Evolutionary conservation across 768 basidiomycete species (phyloP), one percentile per base, ranked within the genome.

Genomic region (Leucosporidium creatinivorum): DNA sequence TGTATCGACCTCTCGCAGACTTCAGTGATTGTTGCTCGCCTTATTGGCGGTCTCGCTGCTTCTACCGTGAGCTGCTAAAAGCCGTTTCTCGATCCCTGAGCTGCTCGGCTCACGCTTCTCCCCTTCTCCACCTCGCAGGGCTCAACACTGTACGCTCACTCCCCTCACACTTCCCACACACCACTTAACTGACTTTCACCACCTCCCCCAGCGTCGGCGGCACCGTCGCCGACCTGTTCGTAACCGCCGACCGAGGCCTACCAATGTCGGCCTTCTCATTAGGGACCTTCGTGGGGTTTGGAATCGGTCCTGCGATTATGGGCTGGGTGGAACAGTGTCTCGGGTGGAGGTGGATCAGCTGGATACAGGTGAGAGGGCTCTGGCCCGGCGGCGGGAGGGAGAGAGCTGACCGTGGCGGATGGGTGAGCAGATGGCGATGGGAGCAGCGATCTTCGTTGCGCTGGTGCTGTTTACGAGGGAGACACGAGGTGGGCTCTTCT

Each of bases 271-370:
- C 89, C 4, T 92, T 89, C 76, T 80, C 87, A 0, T 70, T 85
- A 4, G 79, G 80, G 1, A 86, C 85, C 0, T 73, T 90, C 21
- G 82, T 81, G 2, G 85, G 85, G 0, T 84, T 83, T 0, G 87
- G 85, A 2, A 49, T 89, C 1, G 89, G 86, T 4, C 85, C 89
- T 0, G 75, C 87, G 0, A 75, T 82, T 2, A 84, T 84, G n/a
- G 86, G 86, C 5, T 89, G 85, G 84, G 81, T 73, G n/a, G 69
- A 69, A 36, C 36, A 70, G 21, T 65, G 62, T 54, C 39, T 55
- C 1, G 69, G 72, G 0, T 80, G 90, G 90, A 80, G 89, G 39
- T 92, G 91, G 89, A 89, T 93, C 36, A 85, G 67, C 58, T 68
- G 63, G 62, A 49, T 74, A 31, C 63, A 72, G 62, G 62, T 70